Evolutionary conservation across 2,329 filamentous ascomycete species (phyloP).

Genomic region (Dryadomyces sulphureus): DNA sequence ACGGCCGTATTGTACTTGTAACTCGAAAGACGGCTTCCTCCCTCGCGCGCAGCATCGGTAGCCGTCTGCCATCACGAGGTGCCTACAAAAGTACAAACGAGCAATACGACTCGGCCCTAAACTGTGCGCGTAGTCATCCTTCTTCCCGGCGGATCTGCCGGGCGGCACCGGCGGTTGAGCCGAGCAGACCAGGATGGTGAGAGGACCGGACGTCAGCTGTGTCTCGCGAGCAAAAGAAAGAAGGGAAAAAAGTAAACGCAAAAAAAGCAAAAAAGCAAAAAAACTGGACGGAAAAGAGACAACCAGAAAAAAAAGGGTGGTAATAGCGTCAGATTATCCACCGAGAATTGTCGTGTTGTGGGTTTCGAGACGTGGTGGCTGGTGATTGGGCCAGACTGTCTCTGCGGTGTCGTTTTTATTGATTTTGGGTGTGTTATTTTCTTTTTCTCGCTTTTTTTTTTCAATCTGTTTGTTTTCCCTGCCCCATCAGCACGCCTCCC

Average conservation of each 20-base stretch:
- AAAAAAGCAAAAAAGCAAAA: background rate
- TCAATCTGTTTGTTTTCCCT: background rate
- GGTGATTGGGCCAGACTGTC: constrained; percentile 8
- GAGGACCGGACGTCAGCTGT: background rate
- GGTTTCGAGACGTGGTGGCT: constrained; percentile 11
- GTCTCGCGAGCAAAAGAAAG: background rate
- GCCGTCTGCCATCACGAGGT: too few relatives aligned
- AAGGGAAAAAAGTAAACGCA: background rate
- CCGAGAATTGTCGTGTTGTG: constrained; percentile 1
- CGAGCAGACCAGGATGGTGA: background rate
- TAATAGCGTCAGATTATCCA: constrained; percentile 2
- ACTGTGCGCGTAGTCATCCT: too few relatives aligned
- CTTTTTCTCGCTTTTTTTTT: background rate
- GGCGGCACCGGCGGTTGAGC: background rate
- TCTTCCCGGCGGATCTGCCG: background rate
- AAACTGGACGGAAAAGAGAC: background rate
- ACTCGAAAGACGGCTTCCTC: too few relatives aligned
- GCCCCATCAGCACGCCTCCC: background rate
- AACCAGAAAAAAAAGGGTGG: background rate
- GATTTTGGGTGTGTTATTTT: background rate
- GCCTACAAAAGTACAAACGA: too few relatives aligned
- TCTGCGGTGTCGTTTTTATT: background rate
- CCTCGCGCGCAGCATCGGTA: too few relatives aligned
- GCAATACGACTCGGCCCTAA: too few relatives aligned
- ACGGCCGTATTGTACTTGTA: too few relatives aligned